A percentile compares a stretch with the other conserved stretches of the same genome.
Evolutionary conservation across 2,329 filamentous ascomycete genomes (phyloP).

Genomic region (Hirsutella rhossiliensis): DNA sequence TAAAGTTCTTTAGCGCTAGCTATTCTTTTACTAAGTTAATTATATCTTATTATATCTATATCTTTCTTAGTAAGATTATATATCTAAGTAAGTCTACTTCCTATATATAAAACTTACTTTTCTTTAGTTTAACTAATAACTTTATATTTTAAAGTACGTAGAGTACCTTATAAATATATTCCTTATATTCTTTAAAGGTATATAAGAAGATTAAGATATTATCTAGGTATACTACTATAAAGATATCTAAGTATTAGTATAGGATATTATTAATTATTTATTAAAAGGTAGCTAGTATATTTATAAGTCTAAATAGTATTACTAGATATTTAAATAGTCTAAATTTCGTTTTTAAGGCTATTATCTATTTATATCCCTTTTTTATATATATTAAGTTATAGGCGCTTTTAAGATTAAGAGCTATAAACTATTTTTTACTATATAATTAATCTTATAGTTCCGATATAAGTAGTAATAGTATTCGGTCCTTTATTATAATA

Average conservation of each 20-base stretch:
- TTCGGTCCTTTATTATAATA: slow-evolving; percentile 12
- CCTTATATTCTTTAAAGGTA: too few species aligned
- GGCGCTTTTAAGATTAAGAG: not conserved
- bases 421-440: slow-evolving; percentile 1
- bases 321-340: slow-evolving; percentile 20
- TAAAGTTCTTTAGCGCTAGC: slow-evolving; percentile 1
- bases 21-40: not conserved
- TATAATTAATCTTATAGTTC: slow-evolving; percentile 10
- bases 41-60: not conserved
- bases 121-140: slow-evolving; percentile 1
- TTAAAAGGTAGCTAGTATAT: slow-evolving; percentile 6
- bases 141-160: not conserved
- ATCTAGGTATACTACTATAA: too few species aligned
- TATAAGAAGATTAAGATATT: slow-evolving; percentile 6
- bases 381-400: not conserved
- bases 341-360: slow-evolving; percentile 20
- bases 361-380: slow-evolving; percentile 20
- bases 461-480: slow-evolving; percentile 9
- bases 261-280: slow-evolving; percentile 4
- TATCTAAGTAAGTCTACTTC: not conserved
- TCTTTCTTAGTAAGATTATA: not conserved
- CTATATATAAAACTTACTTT: not conserved
- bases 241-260: too few species aligned
- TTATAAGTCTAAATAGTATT: slow-evolving; percentile 14
- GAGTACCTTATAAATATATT: slow-evolving; percentile 3